Conservation (phyloP, 768 basidiomycete species). For the Russula lepida region DNA sequence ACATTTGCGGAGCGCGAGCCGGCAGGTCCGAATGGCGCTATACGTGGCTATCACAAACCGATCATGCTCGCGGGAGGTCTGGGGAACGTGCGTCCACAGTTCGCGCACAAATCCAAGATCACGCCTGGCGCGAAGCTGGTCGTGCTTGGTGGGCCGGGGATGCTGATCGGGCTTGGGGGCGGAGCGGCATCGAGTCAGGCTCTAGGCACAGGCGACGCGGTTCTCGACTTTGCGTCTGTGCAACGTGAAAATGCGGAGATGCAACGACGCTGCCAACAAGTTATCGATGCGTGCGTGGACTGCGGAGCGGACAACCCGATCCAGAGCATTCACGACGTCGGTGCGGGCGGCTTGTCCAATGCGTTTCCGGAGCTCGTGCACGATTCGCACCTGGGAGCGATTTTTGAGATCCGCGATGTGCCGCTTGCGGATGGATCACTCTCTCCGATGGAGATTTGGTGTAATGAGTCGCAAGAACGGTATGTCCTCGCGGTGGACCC, state of each 20-base stretch:
- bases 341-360: slow-evolving; percentile 94
- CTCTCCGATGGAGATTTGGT: slow-evolving; percentile 99
- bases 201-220: slow-evolving; percentile 82
- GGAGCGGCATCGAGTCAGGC: slow-evolving; percentile 94
- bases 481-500: slow-evolving; percentile 88
- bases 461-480: slow-evolving; percentile 96
- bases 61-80: slow-evolving; percentile 99
- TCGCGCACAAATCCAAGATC: slow-evolving; percentile 72
- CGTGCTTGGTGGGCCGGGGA: slow-evolving; percentile 90
- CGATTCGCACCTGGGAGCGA: slow-evolving; percentile 86
- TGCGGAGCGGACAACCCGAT: slow-evolving; percentile 62
- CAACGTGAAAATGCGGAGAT: slow-evolving; percentile 98
- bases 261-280: slow-evolving; percentile 94
- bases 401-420: slow-evolving; percentile 90
- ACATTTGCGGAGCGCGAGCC: slow-evolving; percentile 81
- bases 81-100: slow-evolving; percentile 82
- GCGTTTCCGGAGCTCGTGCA: slow-evolving; percentile 96
- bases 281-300: slow-evolving; percentile 84
- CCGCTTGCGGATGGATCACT: slow-evolving; percentile 86
- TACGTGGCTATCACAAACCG: slow-evolving; percentile 97
- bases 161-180: slow-evolving; percentile 94
- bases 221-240: slow-evolving; percentile 94
- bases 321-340: slow-evolving; percentile 96
- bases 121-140: slow-evolving; percentile 78
- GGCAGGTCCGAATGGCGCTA: slow-evolving; percentile 47